phyloP scores from a whole-genome alignment of 345 rosid genomes.

The Salix purpurea region DNA sequence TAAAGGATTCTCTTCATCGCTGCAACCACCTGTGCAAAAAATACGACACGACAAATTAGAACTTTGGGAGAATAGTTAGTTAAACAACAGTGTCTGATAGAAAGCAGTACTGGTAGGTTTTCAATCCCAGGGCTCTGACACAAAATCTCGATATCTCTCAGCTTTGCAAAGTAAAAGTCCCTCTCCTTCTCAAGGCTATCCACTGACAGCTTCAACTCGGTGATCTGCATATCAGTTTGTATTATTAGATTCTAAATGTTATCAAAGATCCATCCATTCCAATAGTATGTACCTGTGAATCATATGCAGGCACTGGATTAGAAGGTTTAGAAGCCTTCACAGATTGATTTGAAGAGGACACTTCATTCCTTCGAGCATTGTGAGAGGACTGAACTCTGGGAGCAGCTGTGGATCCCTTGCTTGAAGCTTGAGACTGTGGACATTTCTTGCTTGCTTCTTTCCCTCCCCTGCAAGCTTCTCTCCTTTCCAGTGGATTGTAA shows the following conservation, averaged over 20 bases:
- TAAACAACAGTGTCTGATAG: neutral
- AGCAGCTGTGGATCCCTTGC: constrained; percentile 52
- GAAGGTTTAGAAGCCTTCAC: constrained; percentile 51
- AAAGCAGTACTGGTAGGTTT: constrained; percentile 48
- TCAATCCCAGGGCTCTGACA: constrained; percentile 72
- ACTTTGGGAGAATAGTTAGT: neutral
- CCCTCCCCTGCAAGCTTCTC: constrained; percentile 88
- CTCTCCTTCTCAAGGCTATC: constrained; percentile 97
- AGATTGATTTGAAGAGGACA: constrained; percentile 46
- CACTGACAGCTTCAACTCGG: constrained; percentile 83
- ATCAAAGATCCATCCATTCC: neutral
- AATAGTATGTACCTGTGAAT: constrained; percentile 56
- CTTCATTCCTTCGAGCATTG: constrained; percentile 51
- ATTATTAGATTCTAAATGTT: neutral
- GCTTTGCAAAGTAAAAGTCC: constrained; percentile 84
- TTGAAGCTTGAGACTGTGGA: constrained; percentile 53
- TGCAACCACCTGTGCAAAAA: constrained; percentile 54
- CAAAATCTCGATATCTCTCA: constrained; percentile 85
- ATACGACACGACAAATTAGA: neutral
- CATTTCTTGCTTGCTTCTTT: constrained; percentile 76
- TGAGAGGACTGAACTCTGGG: constrained; percentile 59
- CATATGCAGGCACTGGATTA: constrained; percentile 54
- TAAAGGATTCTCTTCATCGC: constrained; percentile 78
- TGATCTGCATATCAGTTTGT: constrained; percentile 49
- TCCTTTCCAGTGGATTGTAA: constrained; percentile 84